A percentile compares a stretch with the other conserved stretches of the same genome.
Evolutionary conservation across 306 rosid species (phyloP).

Genomic region (Quercus aquifolioides): DNA sequence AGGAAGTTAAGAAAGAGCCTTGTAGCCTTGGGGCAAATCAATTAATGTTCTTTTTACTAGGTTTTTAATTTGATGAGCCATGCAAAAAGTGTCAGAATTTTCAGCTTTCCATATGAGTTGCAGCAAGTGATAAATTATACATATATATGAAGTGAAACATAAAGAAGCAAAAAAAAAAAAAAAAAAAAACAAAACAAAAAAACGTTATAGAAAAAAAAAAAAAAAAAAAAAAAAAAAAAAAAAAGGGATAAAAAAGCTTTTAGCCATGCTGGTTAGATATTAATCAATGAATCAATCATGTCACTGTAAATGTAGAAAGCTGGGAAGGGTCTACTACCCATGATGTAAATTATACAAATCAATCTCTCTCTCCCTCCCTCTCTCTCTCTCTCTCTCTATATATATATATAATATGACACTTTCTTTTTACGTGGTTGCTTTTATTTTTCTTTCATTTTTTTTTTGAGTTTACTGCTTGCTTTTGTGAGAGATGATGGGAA

Average conservation of each 20-base stretch:
- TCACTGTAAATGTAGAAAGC: conserved; percentile 54
- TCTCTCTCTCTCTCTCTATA: conserved; percentile 13
- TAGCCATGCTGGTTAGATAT: conserved; percentile 40
- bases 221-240: not conserved
- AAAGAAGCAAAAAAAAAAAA: conserved; percentile 1
- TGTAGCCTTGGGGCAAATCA: conserved; percentile 9
- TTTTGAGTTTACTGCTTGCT: conserved; percentile 36
- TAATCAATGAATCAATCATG: conserved; percentile 74
- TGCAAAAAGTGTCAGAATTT: conserved; percentile 59
- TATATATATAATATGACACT: conserved; percentile 33
- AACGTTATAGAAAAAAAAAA: not conserved
- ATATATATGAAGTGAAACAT: conserved; percentile 3
- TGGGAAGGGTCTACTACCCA: conserved; percentile 45
- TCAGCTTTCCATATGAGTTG: conserved; percentile 29
- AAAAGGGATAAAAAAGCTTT: conserved; percentile 25
- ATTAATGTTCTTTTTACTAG: conserved; percentile 3
- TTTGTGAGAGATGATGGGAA: conserved; percentile 46
- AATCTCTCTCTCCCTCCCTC: conserved; percentile 23
- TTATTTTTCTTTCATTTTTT: not conserved
- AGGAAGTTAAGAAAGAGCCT: not conserved
- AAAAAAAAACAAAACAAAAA: not conserved
- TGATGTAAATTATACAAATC: conserved; percentile 28
- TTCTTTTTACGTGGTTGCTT: conserved; percentile 53
- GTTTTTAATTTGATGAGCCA: conserved; percentile 34
- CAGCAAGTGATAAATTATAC: conserved; percentile 15